Conservation (phyloP, 2,329 filamentous ascomycete species). For the Pseudogymnoascus sp. region DNA sequence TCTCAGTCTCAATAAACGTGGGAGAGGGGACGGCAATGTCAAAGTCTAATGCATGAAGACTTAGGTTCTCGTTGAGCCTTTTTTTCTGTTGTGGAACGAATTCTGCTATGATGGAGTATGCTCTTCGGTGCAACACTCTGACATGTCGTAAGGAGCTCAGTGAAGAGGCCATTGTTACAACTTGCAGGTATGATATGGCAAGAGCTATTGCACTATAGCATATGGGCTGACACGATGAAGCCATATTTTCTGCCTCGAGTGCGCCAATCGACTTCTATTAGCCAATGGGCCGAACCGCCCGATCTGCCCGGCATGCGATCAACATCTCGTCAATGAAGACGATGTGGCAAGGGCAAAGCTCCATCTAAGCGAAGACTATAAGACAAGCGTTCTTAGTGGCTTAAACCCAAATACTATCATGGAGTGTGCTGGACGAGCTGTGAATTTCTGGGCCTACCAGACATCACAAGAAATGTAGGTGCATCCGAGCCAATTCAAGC, state of each 20-base stretch:
- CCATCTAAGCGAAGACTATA: constrained; percentile 80
- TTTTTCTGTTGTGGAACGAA: background rate
- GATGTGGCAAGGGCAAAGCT: constrained; percentile 66
- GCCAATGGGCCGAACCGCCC: constrained; percentile 35
- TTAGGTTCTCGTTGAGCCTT: background rate
- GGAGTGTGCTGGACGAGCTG: constrained; percentile 72
- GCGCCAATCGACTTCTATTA: constrained; percentile 59
- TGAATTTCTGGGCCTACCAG: constrained; percentile 84
- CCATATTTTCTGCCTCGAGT: constrained; percentile 77
- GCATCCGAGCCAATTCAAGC: background rate
- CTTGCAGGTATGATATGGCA: constrained; percentile 59
- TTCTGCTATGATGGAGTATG: constrained; percentile 55
- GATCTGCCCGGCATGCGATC: constrained; percentile 68
- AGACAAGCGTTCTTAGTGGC: constrained; percentile 76
- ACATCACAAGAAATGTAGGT: constrained; percentile 71
- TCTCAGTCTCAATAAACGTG: background rate
- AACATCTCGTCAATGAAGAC: constrained; percentile 59
- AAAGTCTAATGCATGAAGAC: background rate
- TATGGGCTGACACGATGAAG: constrained; percentile 33
- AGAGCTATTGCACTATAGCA: constrained; percentile 10
- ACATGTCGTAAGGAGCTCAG: constrained; percentile 63
- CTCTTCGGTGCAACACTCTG: constrained; percentile 69
- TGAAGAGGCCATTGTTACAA: constrained; percentile 73
- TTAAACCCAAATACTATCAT: constrained; percentile 73
- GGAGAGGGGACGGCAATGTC: background rate